Evolutionary conservation across 176 grass and related monocot species (phyloP).

Genomic region (Triticum urartu): DNA sequence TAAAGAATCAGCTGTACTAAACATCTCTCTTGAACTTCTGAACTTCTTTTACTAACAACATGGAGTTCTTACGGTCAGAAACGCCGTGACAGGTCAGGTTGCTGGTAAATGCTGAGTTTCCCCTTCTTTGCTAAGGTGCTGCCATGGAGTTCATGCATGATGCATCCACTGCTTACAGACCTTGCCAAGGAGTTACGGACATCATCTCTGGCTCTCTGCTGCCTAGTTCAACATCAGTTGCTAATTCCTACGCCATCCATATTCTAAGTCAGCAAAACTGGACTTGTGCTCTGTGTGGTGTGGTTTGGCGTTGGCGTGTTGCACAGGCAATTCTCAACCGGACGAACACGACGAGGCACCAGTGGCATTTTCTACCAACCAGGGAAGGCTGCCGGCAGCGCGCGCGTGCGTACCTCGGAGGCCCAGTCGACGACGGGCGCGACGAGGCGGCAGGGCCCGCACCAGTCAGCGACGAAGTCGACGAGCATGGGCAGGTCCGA

Average conservation of each 20-base stretch:
- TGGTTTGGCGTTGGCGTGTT: neutral
- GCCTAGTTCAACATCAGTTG: too few species aligned
- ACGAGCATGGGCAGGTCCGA: conserved; percentile 81
- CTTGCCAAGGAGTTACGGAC: neutral
- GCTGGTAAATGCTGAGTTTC: neutral
- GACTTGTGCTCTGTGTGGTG: neutral
- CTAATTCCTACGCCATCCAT: neutral
- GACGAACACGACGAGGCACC: neutral
- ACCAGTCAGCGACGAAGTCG: conserved; percentile 81
- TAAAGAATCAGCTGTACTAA: too few species aligned
- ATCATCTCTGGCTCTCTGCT: too few species aligned
- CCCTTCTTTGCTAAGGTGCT: neutral
- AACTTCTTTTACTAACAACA: too few species aligned
- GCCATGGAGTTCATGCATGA: too few species aligned
- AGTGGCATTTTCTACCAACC: neutral
- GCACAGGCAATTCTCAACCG: neutral
- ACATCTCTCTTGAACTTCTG: too few species aligned
- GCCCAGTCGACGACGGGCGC: conserved; percentile 57
- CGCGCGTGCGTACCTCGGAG: conserved; percentile 36
- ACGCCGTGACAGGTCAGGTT: neutral
- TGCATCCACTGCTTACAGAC: neutral
- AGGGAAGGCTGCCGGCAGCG: neutral
- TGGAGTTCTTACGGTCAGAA: neutral
- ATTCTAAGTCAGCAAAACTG: neutral
- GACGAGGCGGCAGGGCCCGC: conserved; percentile 85